Evolutionary conservation across 768 basidiomycete species (phyloP), one percentile per base, ranked within the genome.

Genomic region (Thelephora ganbajun): DNA sequence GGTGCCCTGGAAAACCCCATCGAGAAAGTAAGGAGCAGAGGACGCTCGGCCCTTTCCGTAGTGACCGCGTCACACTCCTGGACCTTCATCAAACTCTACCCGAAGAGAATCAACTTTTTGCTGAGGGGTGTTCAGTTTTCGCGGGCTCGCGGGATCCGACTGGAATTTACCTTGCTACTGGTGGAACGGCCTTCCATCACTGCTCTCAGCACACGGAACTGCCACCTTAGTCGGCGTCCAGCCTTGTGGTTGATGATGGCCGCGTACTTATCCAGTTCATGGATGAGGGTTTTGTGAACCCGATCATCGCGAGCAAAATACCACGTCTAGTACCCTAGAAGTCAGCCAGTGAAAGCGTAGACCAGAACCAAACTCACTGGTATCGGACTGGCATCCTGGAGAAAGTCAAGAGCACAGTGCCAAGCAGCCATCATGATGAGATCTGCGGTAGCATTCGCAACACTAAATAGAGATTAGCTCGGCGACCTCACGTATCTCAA

Each of bases 281-380:
- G 70, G 18, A 58, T 56, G 50, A 90, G 85, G 2, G 79, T 75
- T 53, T 72, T 80, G 62, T 83, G 85, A 12, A 87, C 79, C 33
- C 93, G 78, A 51, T 90, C 83, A 62, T 98, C 94, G 18, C 94
- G 76, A 39, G 93, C 94, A 57, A 98, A 98, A 57, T 83, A 90
- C 52, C 85, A 92, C n/a, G 79, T 73, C 87, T 89, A 55, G 16
- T 57, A 45, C 33, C 35, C 33, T 43, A 23, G 53, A 14, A 52
- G 26, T 20, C 50, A 30, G 26, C 9, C 12, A 18, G 33, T 47
- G 20, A n/a, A 44, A 9, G 18, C 12, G 3, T 18, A 48, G 39
- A 51, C 35, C 46, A 46, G 12, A 36, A 35, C 12, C 45, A 48
- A 37, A 50, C 78, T 51, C 57, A 90, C 90, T 5, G 90, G 88